A percentile compares a stretch with the other conserved stretches of the same genome.
phyloP scores from a whole-genome alignment of 305 asterid species.

The Salvia sclarea region DNA sequence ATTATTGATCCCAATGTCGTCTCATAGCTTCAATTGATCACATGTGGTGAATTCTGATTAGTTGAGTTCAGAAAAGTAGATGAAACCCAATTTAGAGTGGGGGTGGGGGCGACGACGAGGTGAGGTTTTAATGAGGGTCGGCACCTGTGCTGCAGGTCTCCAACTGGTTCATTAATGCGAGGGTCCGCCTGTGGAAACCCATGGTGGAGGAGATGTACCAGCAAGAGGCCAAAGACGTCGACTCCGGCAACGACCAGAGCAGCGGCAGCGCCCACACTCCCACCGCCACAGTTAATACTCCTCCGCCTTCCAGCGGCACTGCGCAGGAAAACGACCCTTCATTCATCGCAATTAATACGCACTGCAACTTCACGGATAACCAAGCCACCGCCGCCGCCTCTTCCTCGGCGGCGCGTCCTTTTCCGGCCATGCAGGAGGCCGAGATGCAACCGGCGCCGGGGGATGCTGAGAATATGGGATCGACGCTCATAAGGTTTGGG shows the following conservation, averaged over 20 bases:
- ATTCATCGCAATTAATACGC: constrained; percentile 39
- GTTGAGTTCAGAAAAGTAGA: neutral
- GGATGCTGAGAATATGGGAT: constrained; percentile 40
- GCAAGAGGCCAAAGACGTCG: constrained; percentile 89
- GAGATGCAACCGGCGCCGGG: constrained; percentile 21
- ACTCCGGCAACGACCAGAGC: constrained; percentile 32
- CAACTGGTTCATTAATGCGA: constrained; percentile 98
- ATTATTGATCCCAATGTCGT: neutral
- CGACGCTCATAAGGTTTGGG: constrained; percentile 78
- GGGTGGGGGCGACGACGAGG: neutral
- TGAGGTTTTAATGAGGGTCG: neutral
- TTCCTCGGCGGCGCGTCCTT: constrained; percentile 26
- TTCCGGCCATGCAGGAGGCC: constrained; percentile 27
- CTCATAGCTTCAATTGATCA: no score
- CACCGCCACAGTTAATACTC: constrained; percentile 35
- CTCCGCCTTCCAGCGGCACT: constrained; percentile 32
- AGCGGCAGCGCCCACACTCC: constrained; percentile 58
- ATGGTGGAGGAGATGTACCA: constrained; percentile 98
- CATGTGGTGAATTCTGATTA: no score
- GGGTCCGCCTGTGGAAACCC: constrained; percentile 99
- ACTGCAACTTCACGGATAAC: constrained; percentile 54
- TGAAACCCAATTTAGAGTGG: neutral
- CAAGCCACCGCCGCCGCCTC: constrained; percentile 39
- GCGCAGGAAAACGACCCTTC: constrained; percentile 11
- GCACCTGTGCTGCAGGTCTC: constrained; percentile 59